Evolutionary conservation across 1,139 yeast genomes (phyloP).

Genomic region (Schizosaccharomyces versatilis): DNA sequence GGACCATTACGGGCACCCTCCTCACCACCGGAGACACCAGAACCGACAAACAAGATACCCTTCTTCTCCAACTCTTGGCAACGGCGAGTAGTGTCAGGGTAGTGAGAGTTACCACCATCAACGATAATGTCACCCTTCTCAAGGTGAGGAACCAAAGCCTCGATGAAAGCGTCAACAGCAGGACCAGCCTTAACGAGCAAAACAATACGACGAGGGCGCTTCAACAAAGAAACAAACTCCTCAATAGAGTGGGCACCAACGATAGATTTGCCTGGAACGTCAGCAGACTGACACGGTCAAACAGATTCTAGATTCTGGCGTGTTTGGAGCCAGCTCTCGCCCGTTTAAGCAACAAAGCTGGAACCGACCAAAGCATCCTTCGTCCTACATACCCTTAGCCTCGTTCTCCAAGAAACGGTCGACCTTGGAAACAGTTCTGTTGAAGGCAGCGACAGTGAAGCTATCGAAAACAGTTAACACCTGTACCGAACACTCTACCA

Average conservation of each 20-base stretch:
- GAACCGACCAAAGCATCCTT: not conserved
- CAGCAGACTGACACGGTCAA: not conserved
- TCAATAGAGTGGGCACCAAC: slow-evolving; percentile 85
- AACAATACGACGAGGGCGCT: slow-evolving; percentile 91
- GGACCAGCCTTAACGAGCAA: slow-evolving; percentile 89
- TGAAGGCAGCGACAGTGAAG: slow-evolving; percentile 62
- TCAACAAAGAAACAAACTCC: slow-evolving; percentile 71
- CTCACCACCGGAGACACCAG: slow-evolving; percentile 99
- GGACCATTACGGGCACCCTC: slow-evolving; percentile 99
- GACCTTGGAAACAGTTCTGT: slow-evolving; percentile 90
- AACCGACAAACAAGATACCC: slow-evolving; percentile 86
- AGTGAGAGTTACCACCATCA: slow-evolving; percentile 99
- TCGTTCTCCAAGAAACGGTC: slow-evolving; percentile 81
- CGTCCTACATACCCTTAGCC: slow-evolving; percentile 50
- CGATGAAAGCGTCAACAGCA: slow-evolving; percentile 83
- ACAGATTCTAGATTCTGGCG: not conserved
- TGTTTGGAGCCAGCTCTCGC: not conserved
- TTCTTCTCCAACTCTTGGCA: slow-evolving; percentile 65
- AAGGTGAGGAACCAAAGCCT: slow-evolving; percentile 68
- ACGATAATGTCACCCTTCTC: slow-evolving; percentile 96
- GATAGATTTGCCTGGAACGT: slow-evolving; percentile 35
- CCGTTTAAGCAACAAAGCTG: slow-evolving; percentile 11
- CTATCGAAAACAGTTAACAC: not conserved
- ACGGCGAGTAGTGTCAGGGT: slow-evolving; percentile 97
- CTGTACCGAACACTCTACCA: not conserved